Base-by-base conservation (phyloP, 2,329 filamentous ascomycete species). In the Claviceps sp. region DNA sequence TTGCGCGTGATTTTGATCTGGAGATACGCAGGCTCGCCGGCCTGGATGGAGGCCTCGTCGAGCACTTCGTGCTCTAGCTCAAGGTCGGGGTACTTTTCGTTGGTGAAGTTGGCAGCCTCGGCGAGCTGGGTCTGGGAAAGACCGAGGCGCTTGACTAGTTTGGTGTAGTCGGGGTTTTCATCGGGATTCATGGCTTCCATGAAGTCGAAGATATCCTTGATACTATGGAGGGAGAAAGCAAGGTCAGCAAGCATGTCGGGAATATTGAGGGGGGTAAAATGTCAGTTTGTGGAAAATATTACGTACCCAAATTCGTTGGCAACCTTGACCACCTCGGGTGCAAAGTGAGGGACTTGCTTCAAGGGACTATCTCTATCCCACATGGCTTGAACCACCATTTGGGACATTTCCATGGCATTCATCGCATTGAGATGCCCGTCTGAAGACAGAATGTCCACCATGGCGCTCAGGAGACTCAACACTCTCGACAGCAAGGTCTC, bases 321-420 rank as follows among this genome's bases (percentile, higher is more conserved):
- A 57, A 81, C 85, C 68, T 91, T 86, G 59, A 97, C 84, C 49
- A 86, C 84, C 55, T 91, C 84, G 40, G 84, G 80, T 16, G 84
- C 81, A 67, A 97, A 97, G 72, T 97, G 89, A 59, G 93, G 93
- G 63, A 98, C 96, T 69, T 98, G 93, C 73, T 96, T 96, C 59
- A 98, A 77, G 41, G 93, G 90, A 61, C 87, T 94, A 67, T 98
- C 93, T 53, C 90, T 86, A 70, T 98, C 91, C 93, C 93, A 98
- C 88, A 97, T 95, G 48, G 86, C 90, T 70, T 98, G 93, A 3
- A 98, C 90, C 50, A 94, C 88, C 93, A 98, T 98, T 65, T 98
- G 93, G 13, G 88, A 95, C 80, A 98, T 89, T 68, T 98, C 93
- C 91, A 98, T 98, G 30, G 93, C 93, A 61, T 85, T 90, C 84